These are phyloP conservation scores for Fusarium vanettenii DNA, from an alignment of 2,329 filamentous ascomycete genomes.

Conservation along the genomic window DNA sequence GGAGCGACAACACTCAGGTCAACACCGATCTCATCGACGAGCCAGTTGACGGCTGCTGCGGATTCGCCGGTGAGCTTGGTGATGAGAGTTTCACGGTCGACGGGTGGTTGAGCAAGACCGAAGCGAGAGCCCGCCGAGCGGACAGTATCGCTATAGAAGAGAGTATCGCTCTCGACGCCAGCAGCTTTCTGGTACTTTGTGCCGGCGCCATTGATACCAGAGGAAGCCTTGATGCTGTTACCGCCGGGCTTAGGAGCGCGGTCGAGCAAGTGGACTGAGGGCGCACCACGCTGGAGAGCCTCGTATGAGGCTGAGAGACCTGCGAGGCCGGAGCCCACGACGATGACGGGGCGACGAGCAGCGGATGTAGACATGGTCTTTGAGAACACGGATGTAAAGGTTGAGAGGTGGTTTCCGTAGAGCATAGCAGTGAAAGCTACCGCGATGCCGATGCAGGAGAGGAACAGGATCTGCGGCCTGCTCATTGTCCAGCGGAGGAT, in stretches of 20 bases:
- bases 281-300: constrained; percentile 62
- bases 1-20: constrained; percentile 69
- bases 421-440: constrained; percentile 46
- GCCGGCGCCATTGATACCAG: constrained; percentile 72
- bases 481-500: constrained; percentile 45
- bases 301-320: constrained; percentile 70
- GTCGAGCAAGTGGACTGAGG: constrained; percentile 68
- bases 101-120: constrained; percentile 21
- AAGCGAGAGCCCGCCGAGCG: constrained; percentile 64
- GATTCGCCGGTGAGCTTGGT: constrained; percentile 60
- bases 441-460: constrained; percentile 43
- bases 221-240: constrained; percentile 75
- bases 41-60: constrained; percentile 64
- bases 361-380: constrained; percentile 41
- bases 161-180: constrained; percentile 49
- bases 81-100: constrained; percentile 59
- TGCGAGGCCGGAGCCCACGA: constrained; percentile 74
- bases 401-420: constrained; percentile 38
- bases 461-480: constrained; percentile 42
- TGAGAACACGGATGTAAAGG: constrained; percentile 38
- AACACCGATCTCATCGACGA: constrained; percentile 66
- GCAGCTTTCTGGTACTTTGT: constrained; percentile 65
- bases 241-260: constrained; percentile 69
- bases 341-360: constrained; percentile 57
- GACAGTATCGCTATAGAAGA: constrained; percentile 68